Percentiles rank a stretch among this genome's conserved stretches.
Evolutionary conservation across 768 basidiomycete species (phyloP).

Genomic region (Rhizopogon sp.): DNA sequence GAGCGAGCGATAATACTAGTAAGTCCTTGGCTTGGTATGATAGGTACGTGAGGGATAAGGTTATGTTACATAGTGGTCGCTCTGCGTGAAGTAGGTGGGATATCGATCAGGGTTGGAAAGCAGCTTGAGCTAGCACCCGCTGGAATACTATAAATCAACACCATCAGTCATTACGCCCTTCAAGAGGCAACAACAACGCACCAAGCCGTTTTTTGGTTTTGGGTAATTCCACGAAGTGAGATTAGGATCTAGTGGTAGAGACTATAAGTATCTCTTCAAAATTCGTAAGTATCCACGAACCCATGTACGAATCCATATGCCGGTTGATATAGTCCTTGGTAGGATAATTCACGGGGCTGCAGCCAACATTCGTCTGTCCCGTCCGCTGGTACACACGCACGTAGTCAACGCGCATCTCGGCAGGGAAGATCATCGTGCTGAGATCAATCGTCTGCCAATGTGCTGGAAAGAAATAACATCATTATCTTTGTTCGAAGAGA

Average conservation of each 20-base stretch:
- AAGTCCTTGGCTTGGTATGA: not conserved
- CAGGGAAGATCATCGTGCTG: conserved; percentile 42
- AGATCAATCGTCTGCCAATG: conserved; percentile 62
- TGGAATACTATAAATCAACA: conserved; percentile 1
- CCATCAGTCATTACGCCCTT: not conserved
- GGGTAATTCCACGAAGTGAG: conserved; percentile 37
- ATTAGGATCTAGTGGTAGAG: conserved; percentile 32
- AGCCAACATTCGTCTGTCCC: conserved; percentile 40
- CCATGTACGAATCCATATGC: conserved; percentile 53
- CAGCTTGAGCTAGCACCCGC: conserved; percentile 1
- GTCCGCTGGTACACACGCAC: conserved; percentile 55
- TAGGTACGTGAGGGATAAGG: not conserved
- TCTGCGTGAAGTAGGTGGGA: not conserved
- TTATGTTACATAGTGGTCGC: not conserved
- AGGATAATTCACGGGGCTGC: conserved; percentile 42
- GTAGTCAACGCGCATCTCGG: conserved; percentile 51
- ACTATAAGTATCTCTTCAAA: not conserved
- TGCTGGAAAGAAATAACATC: conserved; percentile 23
- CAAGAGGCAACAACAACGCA: conserved; percentile 1
- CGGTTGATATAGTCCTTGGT: conserved; percentile 40
- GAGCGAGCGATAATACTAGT: not conserved
- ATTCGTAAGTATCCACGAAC: conserved; percentile 33
- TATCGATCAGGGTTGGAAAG: not conserved
- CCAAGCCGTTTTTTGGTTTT: conserved; percentile 34
- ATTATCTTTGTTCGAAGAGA: not conserved